Percentiles rank a stretch among this genome's conserved stretches.
These are phyloP conservation scores for Arachnopeziza araneosa DNA, from an alignment of 2,329 filamentous ascomycete genomes.

Conservation along the genomic window DNA sequence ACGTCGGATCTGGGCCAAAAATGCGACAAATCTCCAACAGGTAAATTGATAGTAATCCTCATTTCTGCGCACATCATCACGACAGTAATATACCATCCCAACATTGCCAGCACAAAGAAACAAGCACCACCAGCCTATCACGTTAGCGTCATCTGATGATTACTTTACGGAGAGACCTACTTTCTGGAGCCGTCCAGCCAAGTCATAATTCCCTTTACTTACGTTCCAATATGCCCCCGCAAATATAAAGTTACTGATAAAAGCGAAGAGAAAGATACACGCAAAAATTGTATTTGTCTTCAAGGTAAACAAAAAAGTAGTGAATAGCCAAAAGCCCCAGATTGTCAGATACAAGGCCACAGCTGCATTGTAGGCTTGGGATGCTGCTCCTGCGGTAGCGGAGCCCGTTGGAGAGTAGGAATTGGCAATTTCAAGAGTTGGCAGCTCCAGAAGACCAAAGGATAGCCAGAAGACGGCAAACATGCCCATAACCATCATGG, in stretches of 20 bases:
- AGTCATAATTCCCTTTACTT: slow-evolving; percentile 37
- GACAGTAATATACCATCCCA: slow-evolving; percentile 49
- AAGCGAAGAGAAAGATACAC: slow-evolving; percentile 43
- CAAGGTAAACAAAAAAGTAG: slow-evolving; percentile 45
- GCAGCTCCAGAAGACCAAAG: slow-evolving; percentile 46
- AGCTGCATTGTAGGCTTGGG: slow-evolving; percentile 42
- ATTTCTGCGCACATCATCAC: slow-evolving; percentile 50
- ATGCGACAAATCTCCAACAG: slow-evolving; percentile 45
- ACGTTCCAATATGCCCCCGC: slow-evolving; percentile 45
- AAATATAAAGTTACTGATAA: slow-evolving; percentile 40
- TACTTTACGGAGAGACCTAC: slow-evolving; percentile 24
- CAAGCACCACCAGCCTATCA: slow-evolving; percentile 34
- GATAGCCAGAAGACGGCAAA: slow-evolving; percentile 46
- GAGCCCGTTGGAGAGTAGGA: slow-evolving; percentile 37
- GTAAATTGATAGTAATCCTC: slow-evolving; percentile 42
- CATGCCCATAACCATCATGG: slow-evolving; percentile 47
- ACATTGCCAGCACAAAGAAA: slow-evolving; percentile 40
- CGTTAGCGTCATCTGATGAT: background rate
- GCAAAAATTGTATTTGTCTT: slow-evolving; percentile 47
- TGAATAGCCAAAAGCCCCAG: slow-evolving; percentile 47
- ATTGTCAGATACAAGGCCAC: slow-evolving; percentile 45
- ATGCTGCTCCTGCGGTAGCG: slow-evolving; percentile 39
- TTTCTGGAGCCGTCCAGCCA: slow-evolving; percentile 40
- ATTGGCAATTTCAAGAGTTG: slow-evolving; percentile 40
- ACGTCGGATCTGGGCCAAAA: slow-evolving; percentile 40